Conservation (phyloP, 768 basidiomycete genomes). For the Panaeolus papilionaceus region DNA sequence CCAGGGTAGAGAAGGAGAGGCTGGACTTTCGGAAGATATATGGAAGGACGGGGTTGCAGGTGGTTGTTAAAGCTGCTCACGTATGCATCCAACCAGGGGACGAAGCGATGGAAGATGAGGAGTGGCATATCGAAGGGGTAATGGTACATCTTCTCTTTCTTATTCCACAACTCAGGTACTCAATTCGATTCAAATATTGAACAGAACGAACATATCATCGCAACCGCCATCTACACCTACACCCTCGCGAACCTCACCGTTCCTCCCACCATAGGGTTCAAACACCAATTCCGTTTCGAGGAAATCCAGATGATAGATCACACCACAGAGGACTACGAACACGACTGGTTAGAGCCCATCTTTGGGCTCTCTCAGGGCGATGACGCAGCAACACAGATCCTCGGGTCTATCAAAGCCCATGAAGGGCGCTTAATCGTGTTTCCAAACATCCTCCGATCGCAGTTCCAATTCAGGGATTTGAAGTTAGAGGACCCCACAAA, state of each 20-base stretch:
- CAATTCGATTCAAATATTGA: too few relatives aligned
- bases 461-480: not conserved
- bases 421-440: not conserved
- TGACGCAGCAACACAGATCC: not conserved
- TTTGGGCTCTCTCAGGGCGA: not conserved
- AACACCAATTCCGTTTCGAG: not conserved
- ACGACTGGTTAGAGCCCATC: not conserved
- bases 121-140: not conserved
- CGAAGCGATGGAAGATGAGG: not conserved
- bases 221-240: not conserved
- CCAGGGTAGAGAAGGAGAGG: conserved; percentile 13
- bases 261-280: not conserved
- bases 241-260: not conserved
- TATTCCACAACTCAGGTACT: too few relatives aligned
- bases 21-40: not conserved
- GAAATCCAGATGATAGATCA: not conserved
- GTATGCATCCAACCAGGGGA: not conserved
- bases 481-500: not conserved
- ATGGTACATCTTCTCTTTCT: not conserved
- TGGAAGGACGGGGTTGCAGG: not conserved
- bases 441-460: not conserved
- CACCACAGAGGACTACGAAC: not conserved
- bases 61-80: not conserved
- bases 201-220: not conserved
- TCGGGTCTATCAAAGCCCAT: not conserved